A percentile compares a stretch with the other conserved stretches of the same genome.
Evolutionary conservation across 148 eudicot species (phyloP).

Genomic region (Polygonum aviculare): DNA sequence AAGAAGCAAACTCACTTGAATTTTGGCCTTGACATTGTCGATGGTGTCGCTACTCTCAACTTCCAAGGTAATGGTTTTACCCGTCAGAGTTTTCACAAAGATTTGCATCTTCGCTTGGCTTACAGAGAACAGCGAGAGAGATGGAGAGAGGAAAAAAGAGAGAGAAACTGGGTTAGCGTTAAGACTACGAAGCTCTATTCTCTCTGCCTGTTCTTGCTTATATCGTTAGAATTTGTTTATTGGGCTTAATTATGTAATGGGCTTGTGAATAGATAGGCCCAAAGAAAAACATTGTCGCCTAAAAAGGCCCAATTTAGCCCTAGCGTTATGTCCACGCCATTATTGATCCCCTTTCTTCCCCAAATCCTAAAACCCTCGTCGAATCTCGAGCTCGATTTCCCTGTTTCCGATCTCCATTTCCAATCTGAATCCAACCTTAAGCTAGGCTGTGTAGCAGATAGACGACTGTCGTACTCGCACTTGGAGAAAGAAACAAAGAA

Average conservation of each 20-base stretch:
- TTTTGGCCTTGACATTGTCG: slow-evolving; percentile 33
- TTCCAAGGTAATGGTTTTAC: slow-evolving; percentile 31
- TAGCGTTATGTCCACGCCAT: background rate
- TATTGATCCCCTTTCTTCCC: background rate
- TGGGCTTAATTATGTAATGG: background rate
- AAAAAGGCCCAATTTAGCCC: background rate
- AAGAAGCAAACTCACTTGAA: slow-evolving; percentile 15
- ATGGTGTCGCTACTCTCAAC: slow-evolving; percentile 32
- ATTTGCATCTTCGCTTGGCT: slow-evolving; percentile 22
- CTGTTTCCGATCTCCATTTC: background rate
- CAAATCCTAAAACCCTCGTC: slow-evolving; percentile 6
- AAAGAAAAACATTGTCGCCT: background rate
- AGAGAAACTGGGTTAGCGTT: slow-evolving; percentile 19
- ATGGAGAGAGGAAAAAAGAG: slow-evolving; percentile 2
- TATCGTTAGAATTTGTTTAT: background rate
- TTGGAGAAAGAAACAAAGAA: slow-evolving; percentile 1
- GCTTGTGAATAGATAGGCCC: background rate
- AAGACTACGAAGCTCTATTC: background rate
- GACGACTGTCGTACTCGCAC: background rate
- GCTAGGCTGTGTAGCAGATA: background rate
- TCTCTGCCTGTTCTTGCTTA: background rate
- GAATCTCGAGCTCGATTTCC: slow-evolving; percentile 1
- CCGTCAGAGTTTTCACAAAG: slow-evolving; percentile 34
- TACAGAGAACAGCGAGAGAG: background rate
- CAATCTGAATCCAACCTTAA: background rate